Evolutionary conservation across 192 early-diverging fungal genomes (phyloP).

Genomic region (Phycomyces blakesleeanus): DNA sequence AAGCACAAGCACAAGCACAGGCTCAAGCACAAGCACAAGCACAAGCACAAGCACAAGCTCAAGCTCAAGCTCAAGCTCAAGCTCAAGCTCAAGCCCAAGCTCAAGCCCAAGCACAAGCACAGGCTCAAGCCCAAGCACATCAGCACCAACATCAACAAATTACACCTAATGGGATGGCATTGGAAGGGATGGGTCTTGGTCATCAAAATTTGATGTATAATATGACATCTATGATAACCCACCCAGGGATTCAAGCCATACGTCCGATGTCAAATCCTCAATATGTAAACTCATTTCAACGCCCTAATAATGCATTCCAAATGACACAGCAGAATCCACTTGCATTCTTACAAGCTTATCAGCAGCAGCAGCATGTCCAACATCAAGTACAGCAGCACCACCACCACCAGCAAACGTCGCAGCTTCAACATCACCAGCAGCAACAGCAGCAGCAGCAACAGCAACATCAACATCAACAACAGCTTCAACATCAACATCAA

Average conservation of each 20-base stretch:
- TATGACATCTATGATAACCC: not conserved
- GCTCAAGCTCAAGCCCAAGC: not conserved
- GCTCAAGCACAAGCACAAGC: not conserved
- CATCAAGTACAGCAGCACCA: not conserved
- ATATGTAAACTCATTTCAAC: not conserved
- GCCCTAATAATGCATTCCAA: not conserved
- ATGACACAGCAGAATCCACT: not conserved
- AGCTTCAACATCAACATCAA: not conserved
- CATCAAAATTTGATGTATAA: not conserved
- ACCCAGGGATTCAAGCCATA: not conserved
- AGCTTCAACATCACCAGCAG: not conserved
- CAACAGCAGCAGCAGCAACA: slow-evolving; percentile 2
- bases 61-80: not conserved
- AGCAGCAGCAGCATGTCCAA: not conserved
- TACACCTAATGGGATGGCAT: not conserved
- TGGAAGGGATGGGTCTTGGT: not conserved
- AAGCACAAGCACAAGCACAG: not conserved
- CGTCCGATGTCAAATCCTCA: not conserved
- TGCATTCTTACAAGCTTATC: not conserved
- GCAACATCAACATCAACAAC: not conserved
- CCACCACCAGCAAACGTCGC: not conserved
- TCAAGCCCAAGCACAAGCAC: not conserved
- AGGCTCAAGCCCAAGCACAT: not conserved
- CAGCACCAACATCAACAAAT: not conserved
- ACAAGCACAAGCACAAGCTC: not conserved